Evolutionary conservation across 305 asterid genomes (phyloP).

Genomic region (Fraxinus paxiana): DNA sequence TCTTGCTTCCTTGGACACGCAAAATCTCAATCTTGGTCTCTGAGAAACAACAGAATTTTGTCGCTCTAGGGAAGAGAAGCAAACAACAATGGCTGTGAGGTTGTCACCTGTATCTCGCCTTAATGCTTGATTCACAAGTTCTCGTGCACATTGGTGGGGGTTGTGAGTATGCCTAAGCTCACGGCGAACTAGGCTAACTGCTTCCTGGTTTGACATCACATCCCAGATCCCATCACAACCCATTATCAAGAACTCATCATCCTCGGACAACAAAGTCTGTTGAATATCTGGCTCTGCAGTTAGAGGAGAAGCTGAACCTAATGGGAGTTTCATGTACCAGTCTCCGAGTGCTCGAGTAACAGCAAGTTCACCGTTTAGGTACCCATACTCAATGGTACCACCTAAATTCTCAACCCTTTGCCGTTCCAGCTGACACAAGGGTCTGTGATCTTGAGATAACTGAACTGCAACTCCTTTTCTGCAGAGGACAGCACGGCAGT

Average conservation of each 20-base stretch:
- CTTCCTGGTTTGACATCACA: conserved; percentile 57
- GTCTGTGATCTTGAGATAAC: conserved; percentile 56
- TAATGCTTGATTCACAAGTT: conserved; percentile 42
- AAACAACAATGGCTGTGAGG: conserved; percentile 54
- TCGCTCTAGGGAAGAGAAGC: conserved; percentile 34
- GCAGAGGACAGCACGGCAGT: conserved; percentile 66
- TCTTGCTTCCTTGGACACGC: conserved; percentile 51
- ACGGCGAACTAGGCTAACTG: conserved; percentile 39
- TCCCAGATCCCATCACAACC: conserved; percentile 69
- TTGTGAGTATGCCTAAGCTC: conserved; percentile 40
- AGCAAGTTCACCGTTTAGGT: conserved; percentile 55
- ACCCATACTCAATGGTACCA: conserved; percentile 55
- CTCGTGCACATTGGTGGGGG: conserved; percentile 43
- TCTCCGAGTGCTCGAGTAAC: conserved; percentile 59
- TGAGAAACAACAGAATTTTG: conserved; percentile 27
- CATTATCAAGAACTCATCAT: conserved; percentile 56
- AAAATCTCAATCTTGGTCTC: conserved; percentile 39
- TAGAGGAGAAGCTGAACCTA: conserved; percentile 53
- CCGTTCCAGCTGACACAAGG: conserved; percentile 42
- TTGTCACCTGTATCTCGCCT: conserved; percentile 40
- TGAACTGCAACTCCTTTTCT: conserved; percentile 55
- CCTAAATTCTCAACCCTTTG: conserved; percentile 51
- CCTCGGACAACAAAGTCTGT: conserved; percentile 37
- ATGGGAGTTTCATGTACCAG: conserved; percentile 63
- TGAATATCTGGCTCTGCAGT: conserved; percentile 59